Base-by-base conservation (phyloP, 805 yeast species). In the Wickerhamomyces hampshirensis region DNA sequence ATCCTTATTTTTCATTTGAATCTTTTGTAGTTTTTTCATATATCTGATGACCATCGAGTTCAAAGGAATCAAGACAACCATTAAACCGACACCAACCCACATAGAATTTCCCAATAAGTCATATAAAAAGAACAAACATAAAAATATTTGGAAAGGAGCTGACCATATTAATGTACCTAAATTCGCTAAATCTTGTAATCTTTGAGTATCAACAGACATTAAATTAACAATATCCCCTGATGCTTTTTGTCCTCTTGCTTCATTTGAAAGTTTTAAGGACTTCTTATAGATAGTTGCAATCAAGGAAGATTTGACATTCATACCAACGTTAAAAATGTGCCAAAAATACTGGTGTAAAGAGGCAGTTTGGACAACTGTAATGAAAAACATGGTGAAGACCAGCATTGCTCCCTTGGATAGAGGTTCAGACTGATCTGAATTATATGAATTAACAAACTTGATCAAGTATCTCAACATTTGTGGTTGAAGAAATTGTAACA, bases 211-310 rank as follows among this genome's bases (percentile, higher is more conserved):
- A 30, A 89, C 95, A 35, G 95, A 80, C 96, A 89, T 87, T 51
- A 89, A 68, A 55, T 89, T 89, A 39, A 89, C 97, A 47, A 91
- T 84, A 57, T 88, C 96, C 54, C 98, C 98, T 5, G 95, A 84
- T 23, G 85, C 75, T 28, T 86, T 76, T 50, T 74, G 62, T 54
- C 75, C 77, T 41, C 77, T 77, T 9, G 86, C 75, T 53, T 84
- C 93, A 47, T 75, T 79, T 2, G 91, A 82, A 41, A 84, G 63
- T 11, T 69, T 74, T 44, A 84, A 57, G 0, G 93, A 67, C 54
- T 84, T 84, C 47, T 77, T 67, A 56, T 84, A 84, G 34, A 84
- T 71, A 13, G 76, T 64, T 1, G 88, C 71, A 3, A 79, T 80
- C 47, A 84, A 61, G 0, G 88, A 70, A 19, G 88, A 75, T 55